These are phyloP conservation scores for Fraxinus cuspidata DNA, from an alignment of 257 asterid genomes.

Conservation along the genomic window DNA sequence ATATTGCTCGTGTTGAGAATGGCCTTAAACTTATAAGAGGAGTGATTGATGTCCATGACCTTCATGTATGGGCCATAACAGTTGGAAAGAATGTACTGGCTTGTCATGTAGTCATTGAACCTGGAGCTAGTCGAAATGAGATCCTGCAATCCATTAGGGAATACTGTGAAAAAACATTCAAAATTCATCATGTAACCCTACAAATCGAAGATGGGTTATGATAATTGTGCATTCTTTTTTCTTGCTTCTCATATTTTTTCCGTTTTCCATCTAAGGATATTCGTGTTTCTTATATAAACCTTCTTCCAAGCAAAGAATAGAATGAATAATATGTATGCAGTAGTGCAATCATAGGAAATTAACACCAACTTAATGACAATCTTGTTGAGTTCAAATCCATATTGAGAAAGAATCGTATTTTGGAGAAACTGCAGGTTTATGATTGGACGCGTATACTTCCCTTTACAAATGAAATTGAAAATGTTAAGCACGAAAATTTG, in stretches of 20 bases:
- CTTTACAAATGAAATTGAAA: too few species aligned
- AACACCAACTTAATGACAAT: neutral
- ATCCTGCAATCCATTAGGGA: conserved; percentile 47
- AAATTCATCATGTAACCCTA: conserved; percentile 69
- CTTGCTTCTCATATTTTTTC: neutral
- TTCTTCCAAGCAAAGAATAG: neutral
- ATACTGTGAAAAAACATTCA: conserved; percentile 43
- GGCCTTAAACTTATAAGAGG: conserved; percentile 56
- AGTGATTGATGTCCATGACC: conserved; percentile 64
- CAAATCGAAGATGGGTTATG: conserved; percentile 58
- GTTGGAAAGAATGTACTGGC: conserved; percentile 57
- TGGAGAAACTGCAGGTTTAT: too few species aligned
- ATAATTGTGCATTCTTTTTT: neutral
- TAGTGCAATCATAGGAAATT: neutral
- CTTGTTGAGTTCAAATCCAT: too few species aligned
- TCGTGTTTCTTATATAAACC: too few species aligned
- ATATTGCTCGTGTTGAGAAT: conserved; percentile 44
- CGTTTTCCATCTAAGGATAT: neutral
- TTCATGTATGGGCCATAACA: conserved; percentile 78
- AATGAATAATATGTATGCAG: neutral
- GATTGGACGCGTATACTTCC: too few species aligned
- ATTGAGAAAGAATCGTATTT: too few species aligned
- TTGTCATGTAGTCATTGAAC: conserved; percentile 60
- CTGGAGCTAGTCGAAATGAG: conserved; percentile 46
- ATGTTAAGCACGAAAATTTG: too few species aligned